A percentile compares a stretch with the other conserved stretches of the same genome.
Conservation (phyloP, 805 yeast species). For the Pichia heedii region DNA sequence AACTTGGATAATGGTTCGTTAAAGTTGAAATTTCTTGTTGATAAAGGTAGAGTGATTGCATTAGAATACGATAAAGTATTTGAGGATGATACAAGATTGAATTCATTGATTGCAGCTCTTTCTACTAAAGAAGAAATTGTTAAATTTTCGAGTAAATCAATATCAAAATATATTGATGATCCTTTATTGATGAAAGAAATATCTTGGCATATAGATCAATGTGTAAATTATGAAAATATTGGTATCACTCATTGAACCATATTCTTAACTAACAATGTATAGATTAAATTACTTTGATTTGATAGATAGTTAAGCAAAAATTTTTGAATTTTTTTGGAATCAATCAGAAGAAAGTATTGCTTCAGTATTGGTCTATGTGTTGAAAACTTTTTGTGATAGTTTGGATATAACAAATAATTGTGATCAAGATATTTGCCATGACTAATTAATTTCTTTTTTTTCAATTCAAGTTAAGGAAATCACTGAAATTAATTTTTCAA, state of each 20-base stretch:
- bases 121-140: slow-evolving; percentile 7
- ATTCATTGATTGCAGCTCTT: slow-evolving; percentile 7
- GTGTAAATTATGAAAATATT: slow-evolving; percentile 8
- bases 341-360: no score
- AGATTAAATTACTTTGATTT: no score
- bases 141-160: slow-evolving; percentile 15
- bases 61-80: slow-evolving; percentile 7
- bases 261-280: no score
- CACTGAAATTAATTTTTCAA: background rate
- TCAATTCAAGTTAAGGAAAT: no score
- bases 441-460: no score
- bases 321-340: no score
- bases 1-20: slow-evolving; percentile 28
- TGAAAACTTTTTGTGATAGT: no score
- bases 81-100: slow-evolving; percentile 11
- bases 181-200: slow-evolving; percentile 11
- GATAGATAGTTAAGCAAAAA: no score
- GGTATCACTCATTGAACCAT: background rate
- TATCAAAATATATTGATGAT: slow-evolving; percentile 12
- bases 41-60: slow-evolving; percentile 33
- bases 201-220: slow-evolving; percentile 24
- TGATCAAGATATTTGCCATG: no score
- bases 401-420: no score
- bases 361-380: no score
- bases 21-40: slow-evolving; percentile 35